These are phyloP conservation scores for Leccinum pellstonianum DNA, from an alignment of 768 basidiomycete species.

Conservation along the genomic window DNA sequence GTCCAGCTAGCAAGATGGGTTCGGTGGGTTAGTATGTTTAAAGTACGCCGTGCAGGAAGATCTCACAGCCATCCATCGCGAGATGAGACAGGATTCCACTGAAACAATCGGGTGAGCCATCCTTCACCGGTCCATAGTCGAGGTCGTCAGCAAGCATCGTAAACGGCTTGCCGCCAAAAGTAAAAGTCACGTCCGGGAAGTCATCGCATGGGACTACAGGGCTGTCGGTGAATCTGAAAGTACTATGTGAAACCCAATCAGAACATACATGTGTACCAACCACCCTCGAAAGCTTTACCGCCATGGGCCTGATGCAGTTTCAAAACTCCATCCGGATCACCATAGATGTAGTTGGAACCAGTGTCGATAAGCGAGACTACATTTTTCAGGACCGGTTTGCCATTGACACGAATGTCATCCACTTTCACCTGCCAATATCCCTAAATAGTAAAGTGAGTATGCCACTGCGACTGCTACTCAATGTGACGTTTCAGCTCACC, in stretches of 20 bases:
- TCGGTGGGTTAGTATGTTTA: too few species aligned
- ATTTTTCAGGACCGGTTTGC: background rate
- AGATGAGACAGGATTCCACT: background rate
- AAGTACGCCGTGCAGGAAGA: background rate
- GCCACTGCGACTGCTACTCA: background rate
- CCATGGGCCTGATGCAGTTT: background rate
- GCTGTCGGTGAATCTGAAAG: too few species aligned
- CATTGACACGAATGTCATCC: background rate
- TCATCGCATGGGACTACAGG: too few species aligned
- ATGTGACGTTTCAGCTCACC: background rate
- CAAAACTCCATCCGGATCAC: background rate
- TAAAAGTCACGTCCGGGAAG: too few species aligned
- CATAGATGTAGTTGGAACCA: background rate
- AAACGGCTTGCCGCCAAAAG: too few species aligned
- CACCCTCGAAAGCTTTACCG: background rate
- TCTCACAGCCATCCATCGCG: too few species aligned
- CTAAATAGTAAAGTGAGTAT: background rate
- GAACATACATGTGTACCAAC: background rate
- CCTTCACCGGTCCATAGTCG: too few species aligned
- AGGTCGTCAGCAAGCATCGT: too few species aligned
- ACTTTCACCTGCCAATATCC: background rate
- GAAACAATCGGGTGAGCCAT: too few species aligned
- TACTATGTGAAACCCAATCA: background rate
- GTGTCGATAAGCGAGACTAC: background rate
- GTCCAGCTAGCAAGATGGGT: too few species aligned